These are phyloP conservation scores for Calonectria pseudoturangicola DNA, from an alignment of 2,329 filamentous ascomycete genomes.

Conservation along the genomic window DNA sequence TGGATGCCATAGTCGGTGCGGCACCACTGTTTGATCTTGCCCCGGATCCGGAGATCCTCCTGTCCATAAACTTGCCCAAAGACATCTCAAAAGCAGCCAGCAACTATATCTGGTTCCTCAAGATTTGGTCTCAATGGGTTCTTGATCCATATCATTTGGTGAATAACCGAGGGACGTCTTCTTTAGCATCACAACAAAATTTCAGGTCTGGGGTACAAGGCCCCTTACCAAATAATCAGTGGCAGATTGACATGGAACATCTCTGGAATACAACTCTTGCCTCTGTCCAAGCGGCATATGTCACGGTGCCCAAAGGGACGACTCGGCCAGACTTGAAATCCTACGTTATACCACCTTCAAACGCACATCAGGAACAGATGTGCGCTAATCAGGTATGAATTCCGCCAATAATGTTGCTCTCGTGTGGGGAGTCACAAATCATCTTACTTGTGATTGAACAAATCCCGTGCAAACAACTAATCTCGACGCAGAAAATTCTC, in stretches of 20 bases:
- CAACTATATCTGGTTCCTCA: neutral
- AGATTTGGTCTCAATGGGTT: neutral
- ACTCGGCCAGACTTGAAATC: neutral
- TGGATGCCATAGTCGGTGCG: neutral
- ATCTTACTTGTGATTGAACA: no score
- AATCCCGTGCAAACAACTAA: no score
- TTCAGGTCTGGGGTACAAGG: neutral
- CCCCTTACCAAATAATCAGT: neutral
- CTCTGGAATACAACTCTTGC: slow-evolving; percentile 5
- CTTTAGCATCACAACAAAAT: neutral
- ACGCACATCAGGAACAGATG: neutral
- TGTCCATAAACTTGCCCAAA: neutral
- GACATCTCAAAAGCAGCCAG: neutral
- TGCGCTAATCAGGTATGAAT: slow-evolving; percentile 3
- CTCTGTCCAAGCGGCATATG: neutral
- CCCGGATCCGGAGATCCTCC: neutral
- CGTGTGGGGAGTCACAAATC: no score
- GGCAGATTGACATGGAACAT: slow-evolving; percentile 5
- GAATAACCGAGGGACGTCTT: neutral
- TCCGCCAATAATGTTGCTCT: neutral
- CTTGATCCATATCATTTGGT: neutral
- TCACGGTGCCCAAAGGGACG: neutral
- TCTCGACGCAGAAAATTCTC: neutral
- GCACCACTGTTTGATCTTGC: neutral
- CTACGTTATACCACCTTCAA: neutral